Base-by-base conservation (phyloP, 1,139 yeast species). In the Saccharomyces hybrid region DNA sequence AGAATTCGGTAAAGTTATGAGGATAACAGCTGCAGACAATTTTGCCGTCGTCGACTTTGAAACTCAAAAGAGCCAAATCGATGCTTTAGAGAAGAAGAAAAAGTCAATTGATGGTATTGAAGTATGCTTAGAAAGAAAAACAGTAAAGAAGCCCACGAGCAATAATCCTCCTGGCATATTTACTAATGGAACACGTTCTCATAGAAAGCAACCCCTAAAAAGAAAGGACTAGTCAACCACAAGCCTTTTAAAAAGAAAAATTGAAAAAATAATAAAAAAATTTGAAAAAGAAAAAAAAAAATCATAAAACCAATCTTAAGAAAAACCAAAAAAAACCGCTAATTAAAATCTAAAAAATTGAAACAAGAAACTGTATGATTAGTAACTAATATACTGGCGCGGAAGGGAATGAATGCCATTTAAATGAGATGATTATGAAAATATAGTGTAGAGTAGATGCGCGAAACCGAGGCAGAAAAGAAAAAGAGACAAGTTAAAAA, bases 11-110 rank as follows among this genome's bases (percentile, higher is more conserved):
- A 60, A 61, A 8, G 63, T 67, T 7, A 60, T 59, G 58, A 67
- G 63, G 49, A 62, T 67, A 47, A 63, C 63, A 11, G 57, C 59
- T 31, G 66, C 65, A n/a, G 69, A 65, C 32, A 65, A 64, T 38
- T 67, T 66, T 56, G 68, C 69, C 2, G 70, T 67, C 9, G 64
- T 65, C 29, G 71, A 67, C 57, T 67, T 67, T 52, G 69, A 65
- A 55, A 57, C 59, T 11, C 68, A 66, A 49, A 52, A 62, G 14
- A 63, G 68, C 51, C 70, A 66, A 57, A 60, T 55, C 8, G 68
- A 66, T 19, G 70, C 70, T 5, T 56, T 67, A 26, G 70, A 66
- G 31, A 63, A 56, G 44, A 63, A 61, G 47, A 62, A 60, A 46
- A 41, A 65, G 23, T 56, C 53, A 42, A 55, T 66, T 26, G 64